Evolutionary conservation across 345 rosid species (phyloP).

Genomic region (Moringa oleifera): DNA sequence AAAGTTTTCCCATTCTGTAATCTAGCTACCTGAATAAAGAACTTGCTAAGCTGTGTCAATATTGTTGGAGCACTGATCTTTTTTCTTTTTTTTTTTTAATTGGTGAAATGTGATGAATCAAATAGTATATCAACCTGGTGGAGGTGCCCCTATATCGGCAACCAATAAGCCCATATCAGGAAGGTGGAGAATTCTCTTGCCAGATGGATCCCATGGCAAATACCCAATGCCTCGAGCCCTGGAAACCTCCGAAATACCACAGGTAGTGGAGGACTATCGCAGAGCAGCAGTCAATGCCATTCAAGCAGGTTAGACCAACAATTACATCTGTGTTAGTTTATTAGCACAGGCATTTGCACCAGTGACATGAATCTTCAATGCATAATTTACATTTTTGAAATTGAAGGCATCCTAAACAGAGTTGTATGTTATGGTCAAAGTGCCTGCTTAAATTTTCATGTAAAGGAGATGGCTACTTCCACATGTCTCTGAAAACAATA

Average conservation of each 20-base stretch:
- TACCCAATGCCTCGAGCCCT: slow-evolving; percentile 49
- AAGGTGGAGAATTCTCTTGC: slow-evolving; percentile 65
- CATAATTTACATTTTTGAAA: too few species aligned
- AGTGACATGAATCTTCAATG: not conserved
- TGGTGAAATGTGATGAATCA: not conserved
- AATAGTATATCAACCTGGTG: slow-evolving; percentile 73
- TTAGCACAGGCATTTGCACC: not conserved
- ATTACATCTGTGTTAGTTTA: not conserved
- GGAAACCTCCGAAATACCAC: slow-evolving; percentile 41
- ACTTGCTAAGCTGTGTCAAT: too few species aligned
- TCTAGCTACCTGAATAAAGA: too few species aligned
- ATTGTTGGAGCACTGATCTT: too few species aligned
- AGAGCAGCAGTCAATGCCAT: slow-evolving; percentile 61
- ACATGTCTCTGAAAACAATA: not conserved
- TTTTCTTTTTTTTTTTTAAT: too few species aligned
- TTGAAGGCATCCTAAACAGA: too few species aligned
- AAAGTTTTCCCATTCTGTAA: too few species aligned
- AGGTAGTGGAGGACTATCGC: slow-evolving; percentile 51
- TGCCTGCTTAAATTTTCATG: not conserved
- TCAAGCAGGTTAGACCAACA: slow-evolving; percentile 47
- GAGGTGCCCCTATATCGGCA: slow-evolving; percentile 70
- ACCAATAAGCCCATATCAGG: slow-evolving; percentile 49
- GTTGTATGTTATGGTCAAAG: not conserved
- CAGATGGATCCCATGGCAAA: slow-evolving; percentile 44
- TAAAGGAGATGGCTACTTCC: not conserved